Base-by-base conservation (phyloP, 75 land plant species). In the Pinus albicaulis region DNA sequence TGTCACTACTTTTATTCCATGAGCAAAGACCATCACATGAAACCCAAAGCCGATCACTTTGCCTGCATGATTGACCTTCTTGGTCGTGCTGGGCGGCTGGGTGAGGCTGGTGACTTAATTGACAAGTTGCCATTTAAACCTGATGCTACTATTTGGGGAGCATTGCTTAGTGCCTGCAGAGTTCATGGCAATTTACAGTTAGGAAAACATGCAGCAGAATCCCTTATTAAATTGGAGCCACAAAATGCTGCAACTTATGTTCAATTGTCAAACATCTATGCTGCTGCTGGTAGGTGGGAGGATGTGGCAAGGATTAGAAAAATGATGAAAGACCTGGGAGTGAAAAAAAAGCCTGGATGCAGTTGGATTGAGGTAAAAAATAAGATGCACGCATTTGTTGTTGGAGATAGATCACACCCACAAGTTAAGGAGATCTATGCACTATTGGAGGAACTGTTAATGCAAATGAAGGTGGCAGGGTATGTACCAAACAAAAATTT, bases 261-360 rank as follows among this genome's bases (percentile, higher is more conserved):
- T 66, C 57, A 78, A 58, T 26, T 87, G 16, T 87, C 86, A 22
- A 87, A 87, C 55, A 63, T 87, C 56, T 84, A 87, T 84, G 81
- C 91, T 34, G 75, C 76, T 28, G 84, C 87, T 56, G 85, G 80
- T 23, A 80, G 74, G 86, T 89, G 91, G 91, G 65, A 64, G 38
- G 82, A 86, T 19, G 88, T 81, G 23, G 72, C 73, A 17, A 82
- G 72, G 63, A 68, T 89, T 13, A 81, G 85, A 57, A 28, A 36
- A 17, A 17, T 74, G 31, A 89, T 86, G 89, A 83, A 75, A 74
- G 81, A 75, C 24, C 63, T 71, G 28, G 84, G 88, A 38, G 81
- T 80, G 1, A 77, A 76, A 38, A 87, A 87, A 48, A 74, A 76
- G 70, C 83, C 73, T 20, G 89, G 81, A 14, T 76, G 68, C 55